These are phyloP conservation scores for Ophiostoma australiae DNA, from an alignment of 2,329 filamentous ascomycete genomes.

Conservation along the genomic window DNA sequence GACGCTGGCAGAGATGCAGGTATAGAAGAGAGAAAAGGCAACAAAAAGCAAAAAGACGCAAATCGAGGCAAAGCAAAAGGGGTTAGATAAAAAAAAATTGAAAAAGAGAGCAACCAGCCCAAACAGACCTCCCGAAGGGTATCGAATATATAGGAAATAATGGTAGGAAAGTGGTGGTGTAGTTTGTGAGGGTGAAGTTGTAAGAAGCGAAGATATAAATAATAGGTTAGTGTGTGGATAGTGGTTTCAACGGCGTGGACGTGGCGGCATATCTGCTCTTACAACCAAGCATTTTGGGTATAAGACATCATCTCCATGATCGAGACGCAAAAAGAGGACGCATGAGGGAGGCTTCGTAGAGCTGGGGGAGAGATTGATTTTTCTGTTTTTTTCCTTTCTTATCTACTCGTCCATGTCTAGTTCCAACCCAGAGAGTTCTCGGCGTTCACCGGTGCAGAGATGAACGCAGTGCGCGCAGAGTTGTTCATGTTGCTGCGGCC, in stretches of 20 bases:
- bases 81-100: slow-evolving; percentile 13
- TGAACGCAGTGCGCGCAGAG: slow-evolving; percentile 58
- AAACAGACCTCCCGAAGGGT: slow-evolving; percentile 41
- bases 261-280: slow-evolving; percentile 24
- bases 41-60: slow-evolving; percentile 17
- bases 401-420: slow-evolving; percentile 40
- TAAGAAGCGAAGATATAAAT: slow-evolving; percentile 25
- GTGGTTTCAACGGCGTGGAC: slow-evolving; percentile 35
- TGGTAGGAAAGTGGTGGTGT: slow-evolving; percentile 18
- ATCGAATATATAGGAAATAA: slow-evolving; percentile 39
- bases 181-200: slow-evolving; percentile 17
- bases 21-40: slow-evolving; percentile 12
- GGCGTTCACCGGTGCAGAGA: slow-evolving; percentile 84
- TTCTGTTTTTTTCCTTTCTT: slow-evolving; percentile 6
- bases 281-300: slow-evolving; percentile 12
- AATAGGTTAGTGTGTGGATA: slow-evolving; percentile 24
- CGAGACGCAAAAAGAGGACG: slow-evolving; percentile 15
- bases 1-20: not conserved
- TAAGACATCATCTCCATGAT: slow-evolving; percentile 7
- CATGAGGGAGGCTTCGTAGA: not conserved
- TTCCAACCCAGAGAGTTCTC: slow-evolving; percentile 97
- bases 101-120: slow-evolving; percentile 27
- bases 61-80: slow-evolving; percentile 20
- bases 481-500: slow-evolving; percentile 47
- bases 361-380: slow-evolving; percentile 9